Evolutionary conservation across 768 basidiomycete genomes (phyloP).

Genomic region (Polyporus arcularius): DNA sequence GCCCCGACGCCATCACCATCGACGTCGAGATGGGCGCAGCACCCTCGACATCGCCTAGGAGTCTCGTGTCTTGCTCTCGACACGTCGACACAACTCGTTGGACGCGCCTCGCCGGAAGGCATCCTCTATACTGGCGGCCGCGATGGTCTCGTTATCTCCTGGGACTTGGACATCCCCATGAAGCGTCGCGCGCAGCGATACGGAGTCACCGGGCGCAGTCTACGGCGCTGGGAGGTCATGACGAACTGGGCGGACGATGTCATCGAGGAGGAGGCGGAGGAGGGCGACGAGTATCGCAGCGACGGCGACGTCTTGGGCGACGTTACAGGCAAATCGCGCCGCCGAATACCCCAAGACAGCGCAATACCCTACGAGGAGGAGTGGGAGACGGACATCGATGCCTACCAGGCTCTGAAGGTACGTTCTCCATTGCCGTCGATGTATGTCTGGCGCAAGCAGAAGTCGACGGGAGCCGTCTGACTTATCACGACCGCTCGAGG

Average conservation of each 20-base stretch:
- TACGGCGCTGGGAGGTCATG: conserved; percentile 71
- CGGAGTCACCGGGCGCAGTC: conserved; percentile 27
- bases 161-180: conserved; percentile 79
- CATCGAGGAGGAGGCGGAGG: conserved; percentile 65
- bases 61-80: conserved; percentile 89
- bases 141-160: conserved; percentile 85
- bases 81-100: conserved; percentile 73
- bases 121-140: conserved; percentile 90
- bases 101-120: conserved; percentile 69
- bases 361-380: conserved; percentile 63
- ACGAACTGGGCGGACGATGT: conserved; percentile 82
- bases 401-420: conserved; percentile 51
- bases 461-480: no score
- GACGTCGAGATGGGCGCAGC: conserved; percentile 33
- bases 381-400: conserved; percentile 76
- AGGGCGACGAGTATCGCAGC: conserved; percentile 58
- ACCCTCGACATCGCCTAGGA: conserved; percentile 86
- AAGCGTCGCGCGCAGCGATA: conserved; percentile 41
- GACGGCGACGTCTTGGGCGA: conserved; percentile 82
- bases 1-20: conserved; percentile 13
- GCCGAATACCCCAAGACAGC: conserved; percentile 29
- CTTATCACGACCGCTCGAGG: no score
- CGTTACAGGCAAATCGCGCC: conserved; percentile 45
- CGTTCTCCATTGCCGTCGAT: conserved; percentile 25
- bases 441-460: background rate